A percentile compares a stretch with the other conserved stretches of the same genome.
phyloP scores from a whole-genome alignment of 2,329 filamentous ascomycete species.

The Penicillium sp. region DNA sequence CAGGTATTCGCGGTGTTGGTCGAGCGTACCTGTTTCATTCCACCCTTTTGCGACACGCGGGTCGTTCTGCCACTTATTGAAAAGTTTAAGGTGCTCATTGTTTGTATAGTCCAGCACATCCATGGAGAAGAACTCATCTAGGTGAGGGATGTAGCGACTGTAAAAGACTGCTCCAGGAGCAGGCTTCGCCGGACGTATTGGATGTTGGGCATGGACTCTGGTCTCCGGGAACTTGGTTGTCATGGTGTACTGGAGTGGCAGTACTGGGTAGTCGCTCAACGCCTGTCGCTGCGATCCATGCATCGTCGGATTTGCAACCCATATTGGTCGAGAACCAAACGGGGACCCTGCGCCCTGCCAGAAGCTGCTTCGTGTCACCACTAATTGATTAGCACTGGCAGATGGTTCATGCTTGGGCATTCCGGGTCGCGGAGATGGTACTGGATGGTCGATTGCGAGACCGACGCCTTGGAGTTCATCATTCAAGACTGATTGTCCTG shows the following conservation, averaged over 20 bases:
- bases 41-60: conserved; percentile 74
- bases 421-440: too few relatives aligned
- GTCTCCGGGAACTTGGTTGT: too few relatives aligned
- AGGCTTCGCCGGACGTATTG: conserved; percentile 68
- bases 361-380: too few relatives aligned
- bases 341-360: conserved; percentile 69
- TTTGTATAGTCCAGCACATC: conserved; percentile 66
- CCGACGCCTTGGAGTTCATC: too few relatives aligned
- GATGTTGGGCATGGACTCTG: conserved; percentile 62
- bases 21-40: conserved; percentile 73
- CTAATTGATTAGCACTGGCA: too few relatives aligned
- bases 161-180: conserved; percentile 67
- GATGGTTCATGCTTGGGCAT: too few relatives aligned
- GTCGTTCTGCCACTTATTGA: conserved; percentile 80
- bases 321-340: conserved; percentile 60
- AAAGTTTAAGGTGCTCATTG: conserved; percentile 62
- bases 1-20: conserved; percentile 70
- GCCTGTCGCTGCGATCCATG: too few relatives aligned
- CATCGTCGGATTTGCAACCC: too few relatives aligned
- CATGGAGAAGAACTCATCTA: conserved; percentile 73
- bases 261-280: conserved; percentile 25
- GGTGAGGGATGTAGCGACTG: conserved; percentile 72
- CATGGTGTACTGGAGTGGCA: conserved; percentile 37
- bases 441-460: too few relatives aligned
- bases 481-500: too few relatives aligned